Percentiles rank a stretch among this genome's conserved stretches.
Conservation (phyloP, 2,329 filamentous ascomycete species). For the Biscogniauxia mediterranea region DNA sequence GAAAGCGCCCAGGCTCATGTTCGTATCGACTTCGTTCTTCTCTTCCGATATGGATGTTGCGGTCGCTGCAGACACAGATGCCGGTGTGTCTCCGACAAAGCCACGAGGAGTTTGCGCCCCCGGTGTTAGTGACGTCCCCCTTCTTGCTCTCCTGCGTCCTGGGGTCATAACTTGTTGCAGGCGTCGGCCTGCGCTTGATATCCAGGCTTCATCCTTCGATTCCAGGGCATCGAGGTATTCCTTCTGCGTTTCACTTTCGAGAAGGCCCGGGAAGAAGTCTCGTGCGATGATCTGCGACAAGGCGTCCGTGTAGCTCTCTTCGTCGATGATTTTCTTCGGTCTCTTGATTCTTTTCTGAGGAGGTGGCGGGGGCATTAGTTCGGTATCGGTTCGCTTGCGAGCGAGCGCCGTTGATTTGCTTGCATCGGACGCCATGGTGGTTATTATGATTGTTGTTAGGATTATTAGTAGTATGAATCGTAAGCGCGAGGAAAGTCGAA, state of each 20-base stretch:
- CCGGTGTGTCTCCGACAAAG: constrained; percentile 73
- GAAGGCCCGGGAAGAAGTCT: constrained; percentile 92
- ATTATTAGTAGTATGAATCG: background rate
- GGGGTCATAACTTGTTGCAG: constrained; percentile 81
- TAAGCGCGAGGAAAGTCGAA: background rate
- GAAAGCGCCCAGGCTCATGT: constrained; percentile 79
- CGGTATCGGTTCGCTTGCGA: constrained; percentile 63
- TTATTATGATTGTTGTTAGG: background rate
- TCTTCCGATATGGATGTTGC: constrained; percentile 36
- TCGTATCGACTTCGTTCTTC: constrained; percentile 62
- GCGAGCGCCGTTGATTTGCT: constrained; percentile 57
- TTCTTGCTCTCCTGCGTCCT: constrained; percentile 44
- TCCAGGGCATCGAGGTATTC: constrained; percentile 92
- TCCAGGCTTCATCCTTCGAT: constrained; percentile 82
- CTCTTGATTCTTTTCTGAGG: constrained; percentile 86
- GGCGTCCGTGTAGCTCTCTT: constrained; percentile 88
- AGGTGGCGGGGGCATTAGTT: constrained; percentile 86
- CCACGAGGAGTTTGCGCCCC: constrained; percentile 59
- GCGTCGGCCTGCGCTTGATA: constrained; percentile 71
- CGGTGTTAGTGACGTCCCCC: constrained; percentile 31
- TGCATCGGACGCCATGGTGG: constrained; percentile 37
- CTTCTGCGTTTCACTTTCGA: constrained; percentile 82
- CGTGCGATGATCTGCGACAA: constrained; percentile 92
- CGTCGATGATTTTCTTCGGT: constrained; percentile 82
- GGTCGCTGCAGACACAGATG: constrained; percentile 48